phyloP scores from a whole-genome alignment of 2,329 filamentous ascomycete genomes.

The Aspergillus ochraceoroseus region DNA sequence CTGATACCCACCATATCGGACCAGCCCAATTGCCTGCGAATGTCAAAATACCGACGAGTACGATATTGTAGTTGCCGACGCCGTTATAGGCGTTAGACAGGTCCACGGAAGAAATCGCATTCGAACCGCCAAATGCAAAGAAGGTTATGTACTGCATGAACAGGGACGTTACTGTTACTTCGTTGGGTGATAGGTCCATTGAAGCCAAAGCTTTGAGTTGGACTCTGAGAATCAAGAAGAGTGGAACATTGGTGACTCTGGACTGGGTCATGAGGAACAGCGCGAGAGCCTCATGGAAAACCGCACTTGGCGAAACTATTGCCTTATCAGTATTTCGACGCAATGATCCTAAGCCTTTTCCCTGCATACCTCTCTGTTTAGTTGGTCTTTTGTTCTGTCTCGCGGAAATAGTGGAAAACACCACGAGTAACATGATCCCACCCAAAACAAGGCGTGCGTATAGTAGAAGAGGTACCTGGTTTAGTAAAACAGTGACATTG shows the following conservation, averaged over 20 bases:
- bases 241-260: constrained; percentile 74
- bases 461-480: constrained; percentile 43
- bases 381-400: constrained; percentile 7
- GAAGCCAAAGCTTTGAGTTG: constrained; percentile 52
- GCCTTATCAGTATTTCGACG: constrained; percentile 12
- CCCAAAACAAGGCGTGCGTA: constrained; percentile 51
- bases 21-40: constrained; percentile 90
- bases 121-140: constrained; percentile 85
- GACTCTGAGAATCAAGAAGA: constrained; percentile 70
- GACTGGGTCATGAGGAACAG: constrained; percentile 84
- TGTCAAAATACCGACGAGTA: constrained; percentile 75
- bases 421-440: constrained; percentile 37
- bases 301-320: constrained; percentile 18
- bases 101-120: constrained; percentile 93
- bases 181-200: constrained; percentile 43
- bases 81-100: constrained; percentile 95
- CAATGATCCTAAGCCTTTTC: not conserved
- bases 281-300: constrained; percentile 62
- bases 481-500: constrained; percentile 37
- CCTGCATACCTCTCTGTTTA: too few relatives aligned
- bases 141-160: constrained; percentile 78
- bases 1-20: constrained; percentile 77
- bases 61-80: constrained; percentile 70
- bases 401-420: constrained; percentile 22
- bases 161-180: constrained; percentile 65